These are phyloP conservation scores for Termitomyces sp. DNA, from an alignment of 1,284 basidiomycete genomes.

Conservation along the genomic window DNA sequence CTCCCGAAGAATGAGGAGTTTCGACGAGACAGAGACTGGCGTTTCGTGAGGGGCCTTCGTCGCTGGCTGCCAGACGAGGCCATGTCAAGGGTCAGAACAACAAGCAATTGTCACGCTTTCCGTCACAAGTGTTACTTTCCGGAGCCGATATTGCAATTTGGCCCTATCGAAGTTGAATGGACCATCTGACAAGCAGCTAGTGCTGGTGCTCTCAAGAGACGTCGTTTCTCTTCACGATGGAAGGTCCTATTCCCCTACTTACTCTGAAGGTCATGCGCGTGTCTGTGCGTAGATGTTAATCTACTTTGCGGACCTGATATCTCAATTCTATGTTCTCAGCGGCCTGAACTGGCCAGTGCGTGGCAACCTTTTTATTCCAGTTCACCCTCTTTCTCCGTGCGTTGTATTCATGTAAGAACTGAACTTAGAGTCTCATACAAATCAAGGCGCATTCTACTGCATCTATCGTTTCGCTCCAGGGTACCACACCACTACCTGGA, in stretches of 20 bases:
- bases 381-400: slow-evolving; percentile 65
- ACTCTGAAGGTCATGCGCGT: slow-evolving; percentile 79
- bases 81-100: slow-evolving; percentile 26
- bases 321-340: slow-evolving; percentile 36
- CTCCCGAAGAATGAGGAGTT: slow-evolving; percentile 49
- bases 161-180: too few species aligned
- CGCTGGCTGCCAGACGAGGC: slow-evolving; percentile 20
- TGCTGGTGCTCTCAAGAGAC: background rate
- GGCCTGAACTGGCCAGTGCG: slow-evolving; percentile 66
- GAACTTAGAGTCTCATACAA: slow-evolving; percentile 1
- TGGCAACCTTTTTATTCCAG: slow-evolving; percentile 84
- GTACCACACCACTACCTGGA: slow-evolving; percentile 56
- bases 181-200: too few species aligned
- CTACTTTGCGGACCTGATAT: slow-evolving; percentile 27
- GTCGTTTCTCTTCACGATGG: slow-evolving; percentile 21
- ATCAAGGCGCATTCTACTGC: slow-evolving; percentile 62
- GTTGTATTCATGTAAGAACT: slow-evolving; percentile 9
- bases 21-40: slow-evolving; percentile 36
- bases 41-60: slow-evolving; percentile 23
- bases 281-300: slow-evolving; percentile 50
- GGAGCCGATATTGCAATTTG: background rate
- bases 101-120: slow-evolving; percentile 21
- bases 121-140: slow-evolving; percentile 17
- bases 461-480: slow-evolving; percentile 73
- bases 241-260: slow-evolving; percentile 56